Conservation (phyloP, 495 filamentous ascomycete genomes). For the Hypomontagnella monticulosa region DNA sequence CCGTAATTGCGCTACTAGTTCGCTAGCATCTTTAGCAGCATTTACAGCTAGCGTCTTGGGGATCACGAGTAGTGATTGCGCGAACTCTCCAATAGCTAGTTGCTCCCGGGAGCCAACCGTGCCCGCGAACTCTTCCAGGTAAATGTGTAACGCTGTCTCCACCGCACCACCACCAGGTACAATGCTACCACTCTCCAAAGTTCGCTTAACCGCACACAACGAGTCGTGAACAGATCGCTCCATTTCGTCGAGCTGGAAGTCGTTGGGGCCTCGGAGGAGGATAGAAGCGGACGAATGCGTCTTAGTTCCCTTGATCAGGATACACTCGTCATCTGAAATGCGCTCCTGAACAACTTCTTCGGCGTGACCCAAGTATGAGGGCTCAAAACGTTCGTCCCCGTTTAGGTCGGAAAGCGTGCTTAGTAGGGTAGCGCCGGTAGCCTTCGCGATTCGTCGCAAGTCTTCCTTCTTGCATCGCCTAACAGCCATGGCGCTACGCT, state of each 20-base stretch:
- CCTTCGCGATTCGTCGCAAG: slow-evolving; percentile 92
- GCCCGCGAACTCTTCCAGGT: slow-evolving; percentile 98
- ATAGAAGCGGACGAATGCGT: slow-evolving; percentile 93
- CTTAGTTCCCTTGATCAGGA: slow-evolving; percentile 95
- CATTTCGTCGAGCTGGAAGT: slow-evolving; percentile 99
- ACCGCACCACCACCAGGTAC: slow-evolving; percentile 97
- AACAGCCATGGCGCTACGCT: slow-evolving; percentile 95
- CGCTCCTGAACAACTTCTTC: slow-evolving; percentile 97
- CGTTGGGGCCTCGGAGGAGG: slow-evolving; percentile 94
- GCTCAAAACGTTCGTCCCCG: slow-evolving; percentile 96
- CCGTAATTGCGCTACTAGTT: slow-evolving; percentile 94
- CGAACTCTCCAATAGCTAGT: slow-evolving; percentile 97
- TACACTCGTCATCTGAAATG: slow-evolving; percentile 99
- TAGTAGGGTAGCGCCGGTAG: slow-evolving; percentile 91
- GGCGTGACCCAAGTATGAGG: slow-evolving; percentile 85
- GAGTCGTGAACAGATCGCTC: slow-evolving; percentile 98
- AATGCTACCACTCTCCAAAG: slow-evolving; percentile 94
- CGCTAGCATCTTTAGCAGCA: slow-evolving; percentile 93
- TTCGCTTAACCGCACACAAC: slow-evolving; percentile 94
- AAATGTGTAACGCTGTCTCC: slow-evolving; percentile 98
- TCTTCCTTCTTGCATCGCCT: slow-evolving; percentile 99
- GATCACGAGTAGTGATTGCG: slow-evolving; percentile 90
- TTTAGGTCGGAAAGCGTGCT: slow-evolving; percentile 95
- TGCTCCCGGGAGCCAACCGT: slow-evolving; percentile 98
- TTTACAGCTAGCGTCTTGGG: slow-evolving; percentile 98